Base-by-base conservation (phyloP, 1,284 basidiomycete genomes). In the Ceratobasidium sp. region DNA sequence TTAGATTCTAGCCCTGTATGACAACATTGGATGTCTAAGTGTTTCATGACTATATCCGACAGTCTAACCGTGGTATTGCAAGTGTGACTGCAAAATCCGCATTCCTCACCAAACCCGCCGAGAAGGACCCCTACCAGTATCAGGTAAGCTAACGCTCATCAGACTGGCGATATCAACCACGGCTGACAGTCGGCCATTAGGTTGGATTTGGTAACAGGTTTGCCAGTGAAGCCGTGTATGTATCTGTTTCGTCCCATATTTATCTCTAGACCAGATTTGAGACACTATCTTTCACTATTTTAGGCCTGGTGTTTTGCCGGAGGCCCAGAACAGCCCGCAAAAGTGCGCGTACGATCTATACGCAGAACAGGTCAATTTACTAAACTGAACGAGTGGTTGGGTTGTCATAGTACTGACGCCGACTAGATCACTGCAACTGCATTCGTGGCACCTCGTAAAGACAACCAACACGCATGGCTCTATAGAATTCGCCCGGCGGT, bases 401-500 rank as follows among this genome's bases (percentile, higher is more conserved):
- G n/a, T 2, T n/a, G 40, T 12, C n/a, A 23, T 13, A 64, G 28
- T 67, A 28, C 46, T 70, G 28, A 40, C 61, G n/a, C 55, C 26
- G 44, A 20, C 49, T 83, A 92, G 89, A 84, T 91, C 82, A 91
- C 89, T 28, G 91, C 90, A 7, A 87, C 90, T 0, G 89, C 91
- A 0, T 92, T 92, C 82, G 88, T 89, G 5, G 87, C 89, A 2
- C 89, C 91, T 12, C 85, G 91, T 15, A 85, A 83, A 13, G 86
- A 87, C 79, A 89, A 89, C 82, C 86, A 87, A 82, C 86, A 87
- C 49, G 83, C 86, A 82, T 91, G 88, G 87, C 81, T 91, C 7
- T 91, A 92, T 82, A 89, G 90, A 49, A 91, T 91, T 80, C 89
- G 90, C n/a, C 92, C 91, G 1, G 91, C 92, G 5, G 92, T 93